Conservation (phyloP, 2,329 filamentous ascomycete genomes). For the Tolypocladium ophioglossoides region DNA sequence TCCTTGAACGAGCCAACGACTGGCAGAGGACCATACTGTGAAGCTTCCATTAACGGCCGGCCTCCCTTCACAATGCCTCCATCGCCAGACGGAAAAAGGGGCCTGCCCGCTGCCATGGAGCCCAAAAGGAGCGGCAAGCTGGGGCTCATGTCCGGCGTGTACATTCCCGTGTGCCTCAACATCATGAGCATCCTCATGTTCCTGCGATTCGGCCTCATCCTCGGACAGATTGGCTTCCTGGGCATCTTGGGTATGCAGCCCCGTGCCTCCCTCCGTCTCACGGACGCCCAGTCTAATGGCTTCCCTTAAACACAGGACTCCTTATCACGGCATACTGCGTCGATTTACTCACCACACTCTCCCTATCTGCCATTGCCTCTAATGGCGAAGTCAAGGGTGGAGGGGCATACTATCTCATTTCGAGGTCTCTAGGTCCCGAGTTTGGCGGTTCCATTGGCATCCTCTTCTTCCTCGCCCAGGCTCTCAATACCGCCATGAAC, state of each 20-base stretch:
- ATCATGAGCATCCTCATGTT: constrained; percentile 91
- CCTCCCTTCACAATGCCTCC: neutral
- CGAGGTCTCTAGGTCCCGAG: constrained; percentile 73
- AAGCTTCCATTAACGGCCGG: neutral
- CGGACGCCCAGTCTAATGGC: neutral
- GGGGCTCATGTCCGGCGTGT: constrained; percentile 68
- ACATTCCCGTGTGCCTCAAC: constrained; percentile 81
- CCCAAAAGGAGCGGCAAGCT: constrained; percentile 47
- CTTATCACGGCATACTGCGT: constrained; percentile 68
- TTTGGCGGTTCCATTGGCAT: constrained; percentile 84
- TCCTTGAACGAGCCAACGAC: neutral
- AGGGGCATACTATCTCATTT: constrained; percentile 83
- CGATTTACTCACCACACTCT: constrained; percentile 75
- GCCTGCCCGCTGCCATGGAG: constrained; percentile 18
- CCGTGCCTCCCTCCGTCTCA: neutral
- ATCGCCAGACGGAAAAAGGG: constrained; percentile 5
- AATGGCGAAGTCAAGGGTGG: constrained; percentile 84
- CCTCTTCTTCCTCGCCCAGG: constrained; percentile 83
- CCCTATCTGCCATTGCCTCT: constrained; percentile 78
- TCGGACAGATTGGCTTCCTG: constrained; percentile 68
- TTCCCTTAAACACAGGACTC: constrained; percentile 39
- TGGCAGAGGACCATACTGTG: no score
- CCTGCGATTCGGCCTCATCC: constrained; percentile 73
- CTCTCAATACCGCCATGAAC: constrained; percentile 80
- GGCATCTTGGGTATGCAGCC: constrained; percentile 60